Conservation (phyloP, 306 rosid species). For the Quercus wislizeni region DNA sequence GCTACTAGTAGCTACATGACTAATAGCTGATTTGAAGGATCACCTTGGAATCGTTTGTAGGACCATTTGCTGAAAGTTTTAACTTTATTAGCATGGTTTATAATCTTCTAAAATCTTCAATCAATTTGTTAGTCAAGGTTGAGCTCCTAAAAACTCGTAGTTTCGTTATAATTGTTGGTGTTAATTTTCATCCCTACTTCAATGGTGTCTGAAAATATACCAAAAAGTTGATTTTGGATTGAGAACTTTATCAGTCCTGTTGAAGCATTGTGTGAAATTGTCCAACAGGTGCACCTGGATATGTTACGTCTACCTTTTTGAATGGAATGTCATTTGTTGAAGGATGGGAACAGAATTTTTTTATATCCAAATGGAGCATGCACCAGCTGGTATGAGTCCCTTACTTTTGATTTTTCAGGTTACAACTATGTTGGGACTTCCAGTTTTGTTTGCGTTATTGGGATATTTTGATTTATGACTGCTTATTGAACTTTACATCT, state of each 20-base stretch:
- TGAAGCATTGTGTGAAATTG: constrained; percentile 15
- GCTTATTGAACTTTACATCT: neutral
- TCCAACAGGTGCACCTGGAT: constrained; percentile 92
- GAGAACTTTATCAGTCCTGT: no score
- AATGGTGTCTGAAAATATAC: no score
- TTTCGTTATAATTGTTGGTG: neutral
- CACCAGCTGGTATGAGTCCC: constrained; percentile 82
- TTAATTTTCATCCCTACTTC: no score
- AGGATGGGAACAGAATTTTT: constrained; percentile 90
- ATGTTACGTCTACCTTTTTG: constrained; percentile 59
- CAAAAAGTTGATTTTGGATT: no score
- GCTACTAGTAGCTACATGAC: neutral
- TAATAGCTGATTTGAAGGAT: neutral
- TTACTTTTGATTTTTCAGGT: constrained; percentile 8
- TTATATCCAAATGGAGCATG: constrained; percentile 96
- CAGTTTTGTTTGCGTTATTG: neutral
- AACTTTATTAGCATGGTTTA: neutral
- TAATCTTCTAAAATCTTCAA: neutral
- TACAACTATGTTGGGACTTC: neutral
- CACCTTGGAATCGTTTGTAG: neutral
- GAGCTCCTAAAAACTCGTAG: neutral
- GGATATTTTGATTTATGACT: neutral
- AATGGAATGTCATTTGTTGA: constrained; percentile 95
- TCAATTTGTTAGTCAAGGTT: neutral
- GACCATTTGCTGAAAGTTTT: neutral